A percentile compares a stretch with the other conserved stretches of the same genome.
phyloP scores from a whole-genome alignment of 805 yeast genomes.

The Metschnikowia proteae region DNA sequence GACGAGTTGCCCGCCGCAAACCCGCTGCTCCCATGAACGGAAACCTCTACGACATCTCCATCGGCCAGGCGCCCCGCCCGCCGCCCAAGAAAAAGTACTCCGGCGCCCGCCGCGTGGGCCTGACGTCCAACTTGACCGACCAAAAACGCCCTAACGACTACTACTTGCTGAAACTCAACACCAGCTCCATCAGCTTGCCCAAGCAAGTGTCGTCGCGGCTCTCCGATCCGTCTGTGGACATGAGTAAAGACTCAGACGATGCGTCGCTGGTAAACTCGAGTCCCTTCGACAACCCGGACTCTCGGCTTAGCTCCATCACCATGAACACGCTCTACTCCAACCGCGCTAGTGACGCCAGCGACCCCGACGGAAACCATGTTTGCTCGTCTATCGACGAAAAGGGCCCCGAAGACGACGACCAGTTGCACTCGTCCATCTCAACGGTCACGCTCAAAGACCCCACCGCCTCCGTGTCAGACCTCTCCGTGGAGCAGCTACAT shows the following conservation, averaged over 20 bases:
- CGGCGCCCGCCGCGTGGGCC: constrained; percentile 27
- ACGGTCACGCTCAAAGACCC: constrained; percentile 18
- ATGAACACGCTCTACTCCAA: constrained; percentile 22
- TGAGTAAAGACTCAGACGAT: constrained; percentile 33
- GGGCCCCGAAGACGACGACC: constrained; percentile 5
- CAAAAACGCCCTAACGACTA: constrained; percentile 40
- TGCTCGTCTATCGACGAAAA: constrained; percentile 6
- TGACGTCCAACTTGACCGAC: constrained; percentile 21
- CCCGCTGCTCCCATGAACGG: constrained; percentile 16
- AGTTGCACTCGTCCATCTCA: constrained; percentile 18
- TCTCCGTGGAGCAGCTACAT: constrained; percentile 3
- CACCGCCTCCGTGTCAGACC: not conserved
- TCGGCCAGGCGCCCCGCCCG: constrained; percentile 8
- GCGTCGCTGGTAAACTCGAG: constrained; percentile 29
- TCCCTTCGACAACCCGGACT: constrained; percentile 34
- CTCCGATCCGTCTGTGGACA: constrained; percentile 25
- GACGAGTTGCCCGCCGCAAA: too few relatives aligned
- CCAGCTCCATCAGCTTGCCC: constrained; percentile 20
- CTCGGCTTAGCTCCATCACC: constrained; percentile 38
- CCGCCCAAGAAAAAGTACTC: constrained; percentile 18
- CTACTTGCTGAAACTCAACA: constrained; percentile 30
- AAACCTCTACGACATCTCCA: constrained; percentile 27
- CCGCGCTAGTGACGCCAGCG: constrained; percentile 5
- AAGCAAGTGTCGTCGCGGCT: constrained; percentile 30
- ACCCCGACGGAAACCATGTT: constrained; percentile 2